Evolutionary conservation across 1,284 basidiomycete species (phyloP), one percentile per base, ranked within the genome.

Genomic region (Fomitopsis betulina): DNA sequence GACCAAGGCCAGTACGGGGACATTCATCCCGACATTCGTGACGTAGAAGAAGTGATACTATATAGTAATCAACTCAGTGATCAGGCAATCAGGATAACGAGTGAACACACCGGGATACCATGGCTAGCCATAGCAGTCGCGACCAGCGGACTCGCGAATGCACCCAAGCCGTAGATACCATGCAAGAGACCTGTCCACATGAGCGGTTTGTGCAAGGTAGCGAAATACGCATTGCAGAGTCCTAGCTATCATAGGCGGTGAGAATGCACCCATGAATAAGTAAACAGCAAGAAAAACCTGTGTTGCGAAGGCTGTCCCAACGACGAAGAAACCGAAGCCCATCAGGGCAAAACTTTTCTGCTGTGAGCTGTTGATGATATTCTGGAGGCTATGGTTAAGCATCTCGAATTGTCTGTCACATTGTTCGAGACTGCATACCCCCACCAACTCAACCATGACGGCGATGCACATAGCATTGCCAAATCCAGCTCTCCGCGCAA

Each of bases 301-400:
- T 1, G 68, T 71, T 5, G 71, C 66, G 53, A 70, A 73, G 15
- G 68, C 69, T 9, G 58, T 55, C 5, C 70, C 71, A 3, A 71
- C 67, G 8, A 70, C 63, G 49, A 69, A 68, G 58, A 70, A 73
- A 3, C 70, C 71, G 54, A 73, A 70, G 57, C 70, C 70, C 71
- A 71, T 71, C 7, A 71, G 53, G 13, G 62, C 58, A 45, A 70
- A 72, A 53, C 58, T 70, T 21, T 58, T 61, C 38, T 70, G 70
- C 53, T 73, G 71, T 5, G 70, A 70, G 55, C 66, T 65, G 42
- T 73, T 72, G 59, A 72, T 70, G 50, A 71, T 62, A 43, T 71
- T 73, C 72, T 73, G 33, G 10, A 35, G 17, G 52, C 21, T 19
- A 35, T 19, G 7, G 33, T 32, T 45, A 25, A 15, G 19, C 27